phyloP scores from a whole-genome alignment of 352 stramenopile species.

The Hyaloperonospora arabidopsidis region DNA sequence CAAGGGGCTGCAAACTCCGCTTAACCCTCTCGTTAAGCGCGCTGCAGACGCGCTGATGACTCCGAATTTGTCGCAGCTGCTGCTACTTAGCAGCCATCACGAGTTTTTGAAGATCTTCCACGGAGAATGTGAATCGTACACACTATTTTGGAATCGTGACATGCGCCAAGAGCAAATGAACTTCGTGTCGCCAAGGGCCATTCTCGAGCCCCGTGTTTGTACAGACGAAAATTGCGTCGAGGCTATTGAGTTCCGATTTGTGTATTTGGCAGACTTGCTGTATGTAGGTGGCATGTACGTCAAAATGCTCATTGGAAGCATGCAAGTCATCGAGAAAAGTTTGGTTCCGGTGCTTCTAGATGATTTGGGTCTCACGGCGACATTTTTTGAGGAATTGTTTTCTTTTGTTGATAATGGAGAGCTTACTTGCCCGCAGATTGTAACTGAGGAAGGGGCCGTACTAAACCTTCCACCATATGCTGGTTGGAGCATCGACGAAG shows the following conservation, averaged over 20 bases:
- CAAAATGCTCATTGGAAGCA: slow-evolving; percentile 59
- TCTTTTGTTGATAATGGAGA: slow-evolving; percentile 71
- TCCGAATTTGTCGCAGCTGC: slow-evolving; percentile 55
- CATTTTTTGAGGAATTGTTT: slow-evolving; percentile 71
- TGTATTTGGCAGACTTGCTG: slow-evolving; percentile 55
- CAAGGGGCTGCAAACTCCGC: slow-evolving; percentile 41
- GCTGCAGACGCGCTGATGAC: slow-evolving; percentile 58
- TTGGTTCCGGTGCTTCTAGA: slow-evolving; percentile 28
- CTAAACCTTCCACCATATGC: slow-evolving; percentile 40
- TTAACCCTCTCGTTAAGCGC: slow-evolving; percentile 35
- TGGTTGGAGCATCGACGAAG: slow-evolving; percentile 47
- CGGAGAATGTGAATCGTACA: slow-evolving; percentile 70
- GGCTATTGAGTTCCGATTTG: slow-evolving; percentile 59
- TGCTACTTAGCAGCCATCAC: slow-evolving; percentile 60
- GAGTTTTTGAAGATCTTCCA: slow-evolving; percentile 82
- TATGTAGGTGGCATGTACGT: slow-evolving; percentile 67
- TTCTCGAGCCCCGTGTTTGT: slow-evolving; percentile 25
- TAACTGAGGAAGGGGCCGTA: slow-evolving; percentile 23
- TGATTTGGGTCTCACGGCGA: slow-evolving; percentile 49
- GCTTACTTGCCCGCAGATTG: slow-evolving; percentile 28
- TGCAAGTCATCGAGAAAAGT: slow-evolving; percentile 59
- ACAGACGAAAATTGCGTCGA: slow-evolving; percentile 41
- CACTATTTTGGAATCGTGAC: slow-evolving; percentile 67
- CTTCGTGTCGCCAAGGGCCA: slow-evolving; percentile 43
- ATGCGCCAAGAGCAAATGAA: slow-evolving; percentile 60